Percentiles rank a stretch among this genome's conserved stretches.
These are phyloP conservation scores for Pythium apleroticum DNA, from an alignment of 352 stramenopile genomes.

Conservation along the genomic window DNA sequence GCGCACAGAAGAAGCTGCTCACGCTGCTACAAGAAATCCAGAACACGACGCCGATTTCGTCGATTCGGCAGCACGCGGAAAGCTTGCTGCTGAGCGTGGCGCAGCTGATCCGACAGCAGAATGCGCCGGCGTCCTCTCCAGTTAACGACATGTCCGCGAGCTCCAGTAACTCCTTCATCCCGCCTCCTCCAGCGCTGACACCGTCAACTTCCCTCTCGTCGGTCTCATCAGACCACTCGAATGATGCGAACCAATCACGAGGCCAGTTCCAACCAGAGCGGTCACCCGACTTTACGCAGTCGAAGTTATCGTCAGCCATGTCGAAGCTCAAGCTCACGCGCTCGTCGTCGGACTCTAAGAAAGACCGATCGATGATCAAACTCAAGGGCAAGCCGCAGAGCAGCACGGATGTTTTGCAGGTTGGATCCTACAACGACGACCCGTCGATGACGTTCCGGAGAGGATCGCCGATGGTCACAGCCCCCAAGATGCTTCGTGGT, in stretches of 20 bases:
- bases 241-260: slow-evolving; percentile 5
- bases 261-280: slow-evolving; percentile 3
- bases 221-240: slow-evolving; percentile 24
- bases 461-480: slow-evolving; percentile 31
- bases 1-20: slow-evolving; percentile 75
- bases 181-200: slow-evolving; percentile 29
- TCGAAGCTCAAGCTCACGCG: slow-evolving; percentile 64
- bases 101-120: slow-evolving; percentile 61
- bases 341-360: slow-evolving; percentile 78
- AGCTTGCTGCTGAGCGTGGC: slow-evolving; percentile 62
- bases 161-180: slow-evolving; percentile 13
- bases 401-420: slow-evolving; percentile 54
- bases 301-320: slow-evolving; percentile 52
- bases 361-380: slow-evolving; percentile 62
- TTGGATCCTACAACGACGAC: slow-evolving; percentile 30
- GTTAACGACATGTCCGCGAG: slow-evolving; percentile 4
- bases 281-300: slow-evolving; percentile 27
- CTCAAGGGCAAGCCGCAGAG: slow-evolving; percentile 50
- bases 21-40: slow-evolving; percentile 76
- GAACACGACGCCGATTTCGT: slow-evolving; percentile 67
- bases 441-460: slow-evolving; percentile 22
- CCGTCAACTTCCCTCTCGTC: slow-evolving; percentile 38
- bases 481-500: slow-evolving; percentile 62
- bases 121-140: slow-evolving; percentile 35
- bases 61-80: slow-evolving; percentile 74